Evolutionary conservation across 495 filamentous ascomycete genomes (phyloP), one percentile per base, ranked within the genome.

Genomic region (Penicillium manginii): DNA sequence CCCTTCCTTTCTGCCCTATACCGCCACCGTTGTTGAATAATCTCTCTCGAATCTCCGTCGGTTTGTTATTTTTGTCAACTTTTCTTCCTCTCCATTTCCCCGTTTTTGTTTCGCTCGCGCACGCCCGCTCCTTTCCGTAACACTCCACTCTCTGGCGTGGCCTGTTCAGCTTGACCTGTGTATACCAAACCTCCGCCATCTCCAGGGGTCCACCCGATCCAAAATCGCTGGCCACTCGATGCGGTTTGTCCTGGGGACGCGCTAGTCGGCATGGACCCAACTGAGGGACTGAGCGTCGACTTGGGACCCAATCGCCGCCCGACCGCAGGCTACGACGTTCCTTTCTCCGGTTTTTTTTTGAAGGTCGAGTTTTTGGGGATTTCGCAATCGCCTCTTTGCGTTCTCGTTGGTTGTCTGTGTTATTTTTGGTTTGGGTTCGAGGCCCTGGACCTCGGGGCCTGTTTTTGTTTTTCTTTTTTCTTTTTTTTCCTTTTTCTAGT

Each of bases 201-300:
- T 29, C 45, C 26, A 26, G 52, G 50, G 55, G 39, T 45, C 59
- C 67, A 70, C 53, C 52, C 49, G 61, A 59, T 37, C 65, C 67
- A 66, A 50, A 50, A 35, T 50, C 51, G 56, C 60, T 68, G 54
- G 58, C 67, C 67, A 70, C 58, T 70, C 67, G 62, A 68, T 70
- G 60, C 55, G 11, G 35, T 70, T 60, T 67, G 55, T 54, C 49
- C 61, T 48, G 42, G 52, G 59, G 60, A 63, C 60, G 58, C 63
- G 58, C 66, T 69, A 69, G 55, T 60, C 48, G 46, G 50, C 40
- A 57, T 45, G 63, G 50, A 57, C 54, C 61, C 63, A 57, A 63
- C 54, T 18, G 46, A 63, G 49, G 66, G 66, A 67, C 66, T 67
- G 66, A 69, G 64, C 64, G 59, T 50, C 19, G 32, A 19, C 42